A percentile compares a stretch with the other conserved stretches of the same genome.
phyloP scores from a whole-genome alignment of 2,329 filamentous ascomycete genomes.

The Cercospora sp. region DNA sequence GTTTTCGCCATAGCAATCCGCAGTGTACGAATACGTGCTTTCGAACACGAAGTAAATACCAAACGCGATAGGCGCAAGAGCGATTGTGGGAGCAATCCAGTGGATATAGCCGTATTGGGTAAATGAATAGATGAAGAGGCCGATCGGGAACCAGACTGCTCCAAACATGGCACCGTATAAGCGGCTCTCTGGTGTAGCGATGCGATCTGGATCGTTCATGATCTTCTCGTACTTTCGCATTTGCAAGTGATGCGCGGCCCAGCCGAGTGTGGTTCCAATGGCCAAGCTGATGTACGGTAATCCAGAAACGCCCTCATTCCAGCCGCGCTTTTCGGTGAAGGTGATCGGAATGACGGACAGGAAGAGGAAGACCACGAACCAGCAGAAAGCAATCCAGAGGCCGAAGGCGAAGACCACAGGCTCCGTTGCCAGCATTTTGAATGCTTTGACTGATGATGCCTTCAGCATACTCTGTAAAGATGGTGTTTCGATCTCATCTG shows the following conservation, averaged over 20 bases:
- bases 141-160: slow-evolving; percentile 50
- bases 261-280: slow-evolving; percentile 52
- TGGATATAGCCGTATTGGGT: slow-evolving; percentile 52
- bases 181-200: slow-evolving; percentile 48
- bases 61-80: slow-evolving; percentile 52
- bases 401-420: slow-evolving; percentile 54
- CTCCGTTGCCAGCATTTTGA: slow-evolving; percentile 52
- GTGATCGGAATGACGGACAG: slow-evolving; percentile 54
- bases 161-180: slow-evolving; percentile 54
- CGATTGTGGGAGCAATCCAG: slow-evolving; percentile 54
- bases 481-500: slow-evolving; percentile 55
- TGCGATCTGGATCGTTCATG: slow-evolving; percentile 39
- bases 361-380: slow-evolving; percentile 58
- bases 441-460: slow-evolving; percentile 54
- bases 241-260: slow-evolving; percentile 51
- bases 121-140: slow-evolving; percentile 57
- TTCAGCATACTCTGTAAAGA: slow-evolving; percentile 50
- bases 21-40: slow-evolving; percentile 52
- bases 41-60: slow-evolving; percentile 57
- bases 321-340: slow-evolving; percentile 54
- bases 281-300: slow-evolving; percentile 55
- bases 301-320: slow-evolving; percentile 52
- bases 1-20: slow-evolving; percentile 55
- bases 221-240: slow-evolving; percentile 53
- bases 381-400: slow-evolving; percentile 55